Evolutionary conservation across 441 rosid species (phyloP).

Genomic region (Aleurites moluccanus): DNA sequence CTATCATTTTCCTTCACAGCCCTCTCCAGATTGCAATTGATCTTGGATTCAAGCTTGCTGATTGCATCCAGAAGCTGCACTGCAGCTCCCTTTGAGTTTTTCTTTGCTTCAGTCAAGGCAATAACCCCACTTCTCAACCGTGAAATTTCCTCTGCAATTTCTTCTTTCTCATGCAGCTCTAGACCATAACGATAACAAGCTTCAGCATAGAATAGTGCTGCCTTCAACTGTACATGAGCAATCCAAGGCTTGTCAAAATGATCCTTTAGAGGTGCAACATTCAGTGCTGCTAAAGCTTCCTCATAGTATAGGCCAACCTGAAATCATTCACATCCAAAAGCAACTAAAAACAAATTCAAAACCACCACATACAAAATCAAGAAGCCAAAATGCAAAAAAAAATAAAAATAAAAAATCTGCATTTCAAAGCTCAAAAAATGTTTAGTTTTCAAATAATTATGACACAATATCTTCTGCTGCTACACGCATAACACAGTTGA

Average conservation of each 20-base stretch:
- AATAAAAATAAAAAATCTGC: background rate
- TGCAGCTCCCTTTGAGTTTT: constrained; percentile 79
- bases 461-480: background rate
- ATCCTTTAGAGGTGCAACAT: constrained; percentile 70
- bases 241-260: constrained; percentile 95
- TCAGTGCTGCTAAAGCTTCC: constrained; percentile 79
- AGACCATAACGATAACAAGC: constrained; percentile 82
- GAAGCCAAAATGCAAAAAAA: background rate
- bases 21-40: constrained; percentile 74
- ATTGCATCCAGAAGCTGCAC: constrained; percentile 83
- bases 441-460: background rate
- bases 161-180: constrained; percentile 96
- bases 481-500: background rate
- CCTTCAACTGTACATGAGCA: constrained; percentile 87
- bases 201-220: constrained; percentile 76
- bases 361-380: constrained; percentile 4
- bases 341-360: background rate
- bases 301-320: constrained; percentile 91
- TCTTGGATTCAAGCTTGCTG: constrained; percentile 67
- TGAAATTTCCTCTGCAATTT: constrained; percentile 90
- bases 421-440: background rate
- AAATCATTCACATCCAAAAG: background rate
- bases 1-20: constrained; percentile 97
- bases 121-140: constrained; percentile 68
- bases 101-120: constrained; percentile 74